Evolutionary conservation across 2,329 filamentous ascomycete species (phyloP).

Genomic region (Calonectria pteridis): DNA sequence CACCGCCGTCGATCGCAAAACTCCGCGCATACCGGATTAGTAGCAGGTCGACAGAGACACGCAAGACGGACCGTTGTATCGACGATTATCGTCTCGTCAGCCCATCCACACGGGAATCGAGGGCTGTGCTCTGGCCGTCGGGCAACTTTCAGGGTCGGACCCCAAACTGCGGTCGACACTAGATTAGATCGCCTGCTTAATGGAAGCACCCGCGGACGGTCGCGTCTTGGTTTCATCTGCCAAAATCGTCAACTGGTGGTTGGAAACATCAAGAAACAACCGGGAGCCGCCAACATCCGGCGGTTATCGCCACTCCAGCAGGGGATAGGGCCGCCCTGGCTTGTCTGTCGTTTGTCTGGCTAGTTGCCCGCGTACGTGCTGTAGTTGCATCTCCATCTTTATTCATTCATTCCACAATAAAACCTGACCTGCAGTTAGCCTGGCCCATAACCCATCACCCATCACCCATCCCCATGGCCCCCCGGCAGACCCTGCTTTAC

Average conservation of each 20-base stretch:
- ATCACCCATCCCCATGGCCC: too few species aligned
- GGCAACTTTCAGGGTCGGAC: not conserved
- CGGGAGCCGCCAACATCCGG: conserved; percentile 2
- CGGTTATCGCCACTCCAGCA: not conserved
- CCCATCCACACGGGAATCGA: not conserved
- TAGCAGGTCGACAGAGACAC: not conserved
- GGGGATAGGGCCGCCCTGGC: not conserved
- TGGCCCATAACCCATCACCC: conserved; percentile 1
- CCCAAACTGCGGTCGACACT: not conserved
- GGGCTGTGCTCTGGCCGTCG: not conserved
- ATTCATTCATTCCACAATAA: conserved; percentile 13
- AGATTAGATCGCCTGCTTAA: not conserved
- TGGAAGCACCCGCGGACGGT: not conserved
- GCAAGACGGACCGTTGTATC: not conserved
- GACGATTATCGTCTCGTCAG: not conserved
- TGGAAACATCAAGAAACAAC: conserved; percentile 9
- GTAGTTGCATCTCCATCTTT: conserved; percentile 4
- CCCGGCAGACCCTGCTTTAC: conserved; percentile 11
- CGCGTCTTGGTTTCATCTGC: conserved; percentile 11
- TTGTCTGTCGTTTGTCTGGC: not conserved
- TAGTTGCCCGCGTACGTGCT: not conserved
- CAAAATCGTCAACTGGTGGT: conserved; percentile 7
- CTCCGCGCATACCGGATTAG: not conserved
- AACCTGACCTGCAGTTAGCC: conserved; percentile 16
- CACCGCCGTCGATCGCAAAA: not conserved